Conservation (phyloP, 495 filamentous ascomycete genomes). For the Jackrogersella minutella region DNA sequence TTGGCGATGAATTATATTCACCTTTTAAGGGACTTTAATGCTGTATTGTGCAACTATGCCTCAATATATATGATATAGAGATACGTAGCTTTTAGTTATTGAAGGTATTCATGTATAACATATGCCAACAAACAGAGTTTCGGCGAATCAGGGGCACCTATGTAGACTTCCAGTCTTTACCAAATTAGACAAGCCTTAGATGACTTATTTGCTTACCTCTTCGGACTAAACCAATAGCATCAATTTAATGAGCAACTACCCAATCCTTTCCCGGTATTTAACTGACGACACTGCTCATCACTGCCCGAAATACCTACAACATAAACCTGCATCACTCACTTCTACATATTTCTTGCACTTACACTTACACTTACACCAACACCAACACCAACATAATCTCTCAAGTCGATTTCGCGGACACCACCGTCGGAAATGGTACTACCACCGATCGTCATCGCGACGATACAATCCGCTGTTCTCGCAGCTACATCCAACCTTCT, state of each 20-base stretch:
- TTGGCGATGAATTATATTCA: background rate
- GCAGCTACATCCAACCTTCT: conserved; percentile 80
- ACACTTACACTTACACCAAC: no score
- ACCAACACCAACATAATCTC: no score
- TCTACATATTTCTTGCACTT: no score
- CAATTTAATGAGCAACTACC: background rate
- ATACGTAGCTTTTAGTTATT: no score
- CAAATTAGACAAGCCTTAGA: background rate
- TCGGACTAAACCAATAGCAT: background rate
- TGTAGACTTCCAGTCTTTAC: background rate
- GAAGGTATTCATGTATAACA: no score
- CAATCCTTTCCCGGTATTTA: no score
- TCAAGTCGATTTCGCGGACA: no score
- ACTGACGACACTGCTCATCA: no score
- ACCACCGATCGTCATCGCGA: conserved; percentile 68
- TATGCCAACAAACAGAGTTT: background rate
- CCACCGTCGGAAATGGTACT: conserved; percentile 46
- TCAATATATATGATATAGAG: background rate
- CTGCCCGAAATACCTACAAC: background rate
- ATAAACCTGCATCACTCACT: no score
- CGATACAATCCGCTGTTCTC: conserved; percentile 75
- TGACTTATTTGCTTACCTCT: background rate
- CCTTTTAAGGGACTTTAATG: background rate
- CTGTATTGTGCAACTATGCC: no score
- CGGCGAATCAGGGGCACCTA: no score